phyloP scores from a whole-genome alignment of 2,329 filamentous ascomycete species.

The Curvularia verruculosa region DNA sequence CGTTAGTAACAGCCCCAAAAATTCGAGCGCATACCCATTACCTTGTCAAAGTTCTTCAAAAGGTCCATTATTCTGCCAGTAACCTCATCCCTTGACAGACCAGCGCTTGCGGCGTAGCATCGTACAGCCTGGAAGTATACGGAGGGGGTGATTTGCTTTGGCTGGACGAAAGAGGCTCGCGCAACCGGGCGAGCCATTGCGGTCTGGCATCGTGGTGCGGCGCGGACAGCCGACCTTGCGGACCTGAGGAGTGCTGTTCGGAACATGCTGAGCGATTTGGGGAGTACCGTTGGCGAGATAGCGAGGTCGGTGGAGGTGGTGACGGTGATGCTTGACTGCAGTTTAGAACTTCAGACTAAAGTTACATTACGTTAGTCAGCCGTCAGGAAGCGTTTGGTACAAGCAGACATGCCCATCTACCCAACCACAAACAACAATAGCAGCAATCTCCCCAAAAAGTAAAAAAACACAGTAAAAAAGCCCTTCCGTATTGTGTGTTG shows the following conservation, averaged over 20 bases:
- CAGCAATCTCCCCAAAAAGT: not conserved
- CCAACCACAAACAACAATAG: constrained; percentile 1
- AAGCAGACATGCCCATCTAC: constrained; percentile 7
- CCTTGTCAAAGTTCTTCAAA: constrained; percentile 97
- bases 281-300: constrained; percentile 27
- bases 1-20: constrained; percentile 34
- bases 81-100: constrained; percentile 81
- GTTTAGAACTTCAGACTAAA: constrained; percentile 27
- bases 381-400: constrained; percentile 9
- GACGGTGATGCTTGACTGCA: constrained; percentile 33
- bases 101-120: constrained; percentile 83
- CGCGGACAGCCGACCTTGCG: constrained; percentile 60
- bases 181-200: constrained; percentile 65
- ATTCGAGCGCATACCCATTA: constrained; percentile 51
- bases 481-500: not conserved
- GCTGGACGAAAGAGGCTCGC: constrained; percentile 66
- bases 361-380: constrained; percentile 27
- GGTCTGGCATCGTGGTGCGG: constrained; percentile 50
- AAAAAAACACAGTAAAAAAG: not conserved
- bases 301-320: constrained; percentile 35
- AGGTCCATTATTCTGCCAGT: constrained; percentile 91
- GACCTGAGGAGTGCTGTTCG: constrained; percentile 84
- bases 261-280: constrained; percentile 71
- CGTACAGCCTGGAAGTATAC: constrained; percentile 72
- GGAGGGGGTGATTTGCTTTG: constrained; percentile 65